Percentiles rank a stretch among this genome's conserved stretches.
phyloP scores from a whole-genome alignment of 2,329 filamentous ascomycete genomes.

The Neoarthrinium moseri region DNA sequence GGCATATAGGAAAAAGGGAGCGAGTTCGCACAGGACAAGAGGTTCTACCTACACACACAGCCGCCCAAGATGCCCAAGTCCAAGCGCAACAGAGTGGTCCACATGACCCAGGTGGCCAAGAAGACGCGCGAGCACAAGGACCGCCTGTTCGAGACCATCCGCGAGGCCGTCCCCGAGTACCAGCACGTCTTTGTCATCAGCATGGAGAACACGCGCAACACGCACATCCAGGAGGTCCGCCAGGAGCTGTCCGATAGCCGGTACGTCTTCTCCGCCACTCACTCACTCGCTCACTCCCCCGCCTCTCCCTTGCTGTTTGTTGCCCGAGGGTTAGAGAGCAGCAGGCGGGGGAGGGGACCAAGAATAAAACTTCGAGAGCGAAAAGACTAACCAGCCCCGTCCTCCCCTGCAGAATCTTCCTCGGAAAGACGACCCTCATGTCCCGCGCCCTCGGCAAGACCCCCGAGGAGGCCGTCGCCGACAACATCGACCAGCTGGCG shows the following conservation, averaged over 20 bases:
- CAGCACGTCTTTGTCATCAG: slow-evolving; percentile 90
- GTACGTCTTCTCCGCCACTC: slow-evolving; percentile 44
- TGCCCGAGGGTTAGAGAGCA: not conserved
- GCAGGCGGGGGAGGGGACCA: too few relatives aligned
- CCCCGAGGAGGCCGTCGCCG: slow-evolving; percentile 75
- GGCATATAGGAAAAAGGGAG: too few relatives aligned
- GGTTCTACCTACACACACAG: not conserved
- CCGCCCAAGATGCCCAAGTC: slow-evolving; percentile 81
- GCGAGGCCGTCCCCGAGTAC: slow-evolving; percentile 80
- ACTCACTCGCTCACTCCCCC: not conserved
- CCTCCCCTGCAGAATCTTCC: slow-evolving; percentile 72
- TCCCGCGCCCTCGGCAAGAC: slow-evolving; percentile 83
- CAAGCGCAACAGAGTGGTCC: slow-evolving; percentile 84
- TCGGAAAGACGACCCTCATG: slow-evolving; percentile 99
- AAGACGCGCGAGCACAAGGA: slow-evolving; percentile 91
- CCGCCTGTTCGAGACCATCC: slow-evolving; percentile 84
- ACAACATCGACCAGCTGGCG: slow-evolving; percentile 70
- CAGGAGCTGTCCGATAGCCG: slow-evolving; percentile 80
- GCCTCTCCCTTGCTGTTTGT: not conserved
- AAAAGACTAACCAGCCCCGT: slow-evolving; percentile 16
- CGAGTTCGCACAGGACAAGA: too few relatives aligned
- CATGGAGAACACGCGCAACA: slow-evolving; percentile 98
- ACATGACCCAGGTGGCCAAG: slow-evolving; percentile 88
- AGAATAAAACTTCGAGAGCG: too few relatives aligned
- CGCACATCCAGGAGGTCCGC: slow-evolving; percentile 87